A percentile compares a stretch with the other conserved stretches of the same genome.
Evolutionary conservation across 2,329 filamentous ascomycete genomes (phyloP).

Genomic region (Thelonectria discophora): DNA sequence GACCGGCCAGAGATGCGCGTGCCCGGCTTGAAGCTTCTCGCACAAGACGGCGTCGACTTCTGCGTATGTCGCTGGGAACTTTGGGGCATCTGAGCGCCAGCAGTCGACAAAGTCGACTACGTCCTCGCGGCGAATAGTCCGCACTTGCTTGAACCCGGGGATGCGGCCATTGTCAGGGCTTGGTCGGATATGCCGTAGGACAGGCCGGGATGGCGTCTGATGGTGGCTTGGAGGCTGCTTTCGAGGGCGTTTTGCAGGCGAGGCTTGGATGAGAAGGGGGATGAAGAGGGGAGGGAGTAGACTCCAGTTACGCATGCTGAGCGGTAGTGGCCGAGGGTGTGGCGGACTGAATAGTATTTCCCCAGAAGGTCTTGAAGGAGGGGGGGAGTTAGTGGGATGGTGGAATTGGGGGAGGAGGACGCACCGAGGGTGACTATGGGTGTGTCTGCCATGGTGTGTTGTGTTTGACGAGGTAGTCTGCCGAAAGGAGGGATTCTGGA

Average conservation of each 20-base stretch:
- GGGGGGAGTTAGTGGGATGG: no score
- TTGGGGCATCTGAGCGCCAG: not conserved
- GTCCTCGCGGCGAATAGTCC: not conserved
- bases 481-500: no score
- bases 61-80: accelerated
- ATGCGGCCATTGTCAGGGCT: not conserved
- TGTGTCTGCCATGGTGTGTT: no score
- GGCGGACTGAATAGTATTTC: slow-evolving; percentile 16
- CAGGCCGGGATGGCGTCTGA: slow-evolving; percentile 9
- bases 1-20: slow-evolving; percentile 6
- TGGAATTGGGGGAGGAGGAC: no score
- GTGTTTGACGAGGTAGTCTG: no score
- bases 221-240: slow-evolving; percentile 15
- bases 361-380: slow-evolving; percentile 18
- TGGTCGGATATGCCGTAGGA: slow-evolving; percentile 2
- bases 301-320: slow-evolving; percentile 22
- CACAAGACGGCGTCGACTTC: not conserved
- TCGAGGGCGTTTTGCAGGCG: not conserved
- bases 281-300: slow-evolving; percentile 3
- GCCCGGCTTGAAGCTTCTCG: not conserved
- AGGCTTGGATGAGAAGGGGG: not conserved
- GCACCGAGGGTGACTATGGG: no score
- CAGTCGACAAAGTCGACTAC: slow-evolving; percentile 2
- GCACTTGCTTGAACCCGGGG: slow-evolving; percentile 5
- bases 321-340: slow-evolving; percentile 18